Conservation (phyloP, 2,329 filamentous ascomycete genomes). For the Pseudogymnoascus sp. region DNA sequence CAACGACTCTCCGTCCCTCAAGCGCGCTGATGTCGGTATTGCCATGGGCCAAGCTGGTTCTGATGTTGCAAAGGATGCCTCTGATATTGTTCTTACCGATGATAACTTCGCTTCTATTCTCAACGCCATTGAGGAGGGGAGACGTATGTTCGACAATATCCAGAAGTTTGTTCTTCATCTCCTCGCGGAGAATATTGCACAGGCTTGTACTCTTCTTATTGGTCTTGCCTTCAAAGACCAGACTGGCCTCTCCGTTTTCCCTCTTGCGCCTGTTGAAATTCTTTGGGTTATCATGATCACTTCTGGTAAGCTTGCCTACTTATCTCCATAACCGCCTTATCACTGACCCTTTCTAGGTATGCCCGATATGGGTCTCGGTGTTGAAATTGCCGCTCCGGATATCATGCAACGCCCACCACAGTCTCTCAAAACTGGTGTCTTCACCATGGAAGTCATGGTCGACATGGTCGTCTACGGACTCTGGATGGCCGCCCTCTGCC, state of each 20-base stretch:
- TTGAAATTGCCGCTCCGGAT: constrained; percentile 66
- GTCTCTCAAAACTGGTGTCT: constrained; percentile 58
- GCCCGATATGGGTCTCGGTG: constrained; percentile 80
- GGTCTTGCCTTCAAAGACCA: constrained; percentile 75
- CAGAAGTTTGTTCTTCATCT: constrained; percentile 76
- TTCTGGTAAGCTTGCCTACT: constrained; percentile 45
- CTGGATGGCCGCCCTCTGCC: constrained; percentile 66
- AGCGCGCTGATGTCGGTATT: constrained; percentile 79
- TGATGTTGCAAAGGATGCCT: constrained; percentile 71
- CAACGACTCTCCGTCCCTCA: constrained; percentile 86
- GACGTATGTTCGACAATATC: constrained; percentile 64
- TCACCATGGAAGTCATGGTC: constrained; percentile 67
- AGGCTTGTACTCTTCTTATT: constrained; percentile 72
- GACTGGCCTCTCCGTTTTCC: constrained; percentile 69
- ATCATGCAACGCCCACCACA: constrained; percentile 77
- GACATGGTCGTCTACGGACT: constrained; percentile 75
- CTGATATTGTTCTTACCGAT: constrained; percentile 81
- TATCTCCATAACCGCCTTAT: not conserved
- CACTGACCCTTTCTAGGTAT: constrained; percentile 35
- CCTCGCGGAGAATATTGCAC: constrained; percentile 73
- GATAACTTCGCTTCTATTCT: constrained; percentile 81
- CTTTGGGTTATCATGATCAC: constrained; percentile 95
- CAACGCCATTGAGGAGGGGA: constrained; percentile 63
- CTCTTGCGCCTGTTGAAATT: constrained; percentile 76
- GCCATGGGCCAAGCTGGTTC: constrained; percentile 68